A percentile compares a stretch with the other conserved stretches of the same genome.
phyloP scores from a whole-genome alignment of 371 early-diverging fungal genomes.

The Apophysomyces ossiformis region DNA sequence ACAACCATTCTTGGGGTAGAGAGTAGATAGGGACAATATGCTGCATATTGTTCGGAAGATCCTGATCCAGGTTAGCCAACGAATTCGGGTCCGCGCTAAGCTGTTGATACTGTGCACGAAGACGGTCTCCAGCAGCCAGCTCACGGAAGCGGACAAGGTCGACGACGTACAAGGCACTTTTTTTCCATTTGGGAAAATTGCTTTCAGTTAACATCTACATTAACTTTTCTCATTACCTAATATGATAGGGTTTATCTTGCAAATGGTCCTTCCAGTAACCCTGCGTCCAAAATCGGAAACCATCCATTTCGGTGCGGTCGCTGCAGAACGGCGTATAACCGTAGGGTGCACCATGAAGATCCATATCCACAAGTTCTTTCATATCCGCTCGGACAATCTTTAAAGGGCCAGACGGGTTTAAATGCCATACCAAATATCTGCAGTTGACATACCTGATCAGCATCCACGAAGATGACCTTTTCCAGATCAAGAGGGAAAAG shows the following conservation, averaged over 20 bases:
- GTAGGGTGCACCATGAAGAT: conserved; percentile 91
- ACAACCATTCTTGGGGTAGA: conserved; percentile 94
- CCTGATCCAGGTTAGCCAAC: conserved; percentile 95
- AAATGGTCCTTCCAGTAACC: conserved; percentile 95
- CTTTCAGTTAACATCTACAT: neutral
- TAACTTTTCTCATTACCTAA: conserved; percentile 48
- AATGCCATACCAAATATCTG: no score
- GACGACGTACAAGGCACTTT: conserved; percentile 90
- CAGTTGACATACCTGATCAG: conserved; percentile 76
- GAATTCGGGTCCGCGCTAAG: conserved; percentile 88
- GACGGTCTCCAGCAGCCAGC: conserved; percentile 91
- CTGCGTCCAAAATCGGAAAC: conserved; percentile 95
- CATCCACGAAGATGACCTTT: conserved; percentile 97
- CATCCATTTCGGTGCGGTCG: conserved; percentile 91
- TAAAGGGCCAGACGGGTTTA: no score
- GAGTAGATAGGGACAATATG: conserved; percentile 90
- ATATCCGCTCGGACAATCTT: conserved; percentile 92
- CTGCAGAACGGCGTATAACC: conserved; percentile 97
- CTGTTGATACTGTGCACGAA: conserved; percentile 92
- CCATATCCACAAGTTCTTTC: conserved; percentile 88
- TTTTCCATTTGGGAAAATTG: neutral
- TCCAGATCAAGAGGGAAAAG: conserved; percentile 93
- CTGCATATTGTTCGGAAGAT: conserved; percentile 96
- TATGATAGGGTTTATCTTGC: conserved; percentile 92
- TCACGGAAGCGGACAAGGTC: conserved; percentile 91